Conservation (phyloP, 1,284 basidiomycete genomes). For the Sporisorium iseilematis-ciliati region DNA sequence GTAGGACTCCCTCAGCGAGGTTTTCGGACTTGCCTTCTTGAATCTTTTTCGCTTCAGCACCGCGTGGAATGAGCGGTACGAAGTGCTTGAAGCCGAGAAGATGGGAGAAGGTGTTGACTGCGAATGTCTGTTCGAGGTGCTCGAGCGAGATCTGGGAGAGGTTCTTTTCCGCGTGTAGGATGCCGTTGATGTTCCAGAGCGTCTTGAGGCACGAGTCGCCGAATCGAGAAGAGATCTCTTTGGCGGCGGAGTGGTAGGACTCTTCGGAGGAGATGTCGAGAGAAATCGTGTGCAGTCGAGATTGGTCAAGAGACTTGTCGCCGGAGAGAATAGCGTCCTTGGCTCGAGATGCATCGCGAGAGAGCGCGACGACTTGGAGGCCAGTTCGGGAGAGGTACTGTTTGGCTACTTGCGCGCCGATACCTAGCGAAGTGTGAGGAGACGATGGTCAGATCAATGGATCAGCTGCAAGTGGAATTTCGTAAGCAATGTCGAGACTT, state of each 20-base stretch:
- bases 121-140: constrained; percentile 71
- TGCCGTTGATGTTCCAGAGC: constrained; percentile 72
- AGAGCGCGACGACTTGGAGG: constrained; percentile 72
- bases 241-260: constrained; percentile 69
- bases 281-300: constrained; percentile 70
- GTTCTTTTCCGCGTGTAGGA: constrained; percentile 75
- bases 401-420: constrained; percentile 56
- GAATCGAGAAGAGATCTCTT: constrained; percentile 69
- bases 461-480: background rate
- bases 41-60: constrained; percentile 40
- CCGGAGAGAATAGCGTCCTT: constrained; percentile 66
- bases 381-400: constrained; percentile 69
- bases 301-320: constrained; percentile 36
- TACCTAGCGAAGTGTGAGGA: constrained; percentile 20
- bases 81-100: constrained; percentile 73
- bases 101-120: constrained; percentile 73
- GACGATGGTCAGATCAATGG: background rate
- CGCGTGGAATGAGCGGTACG: constrained; percentile 71
- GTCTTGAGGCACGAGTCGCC: constrained; percentile 70
- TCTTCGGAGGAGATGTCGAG: constrained; percentile 71
- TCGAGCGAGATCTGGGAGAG: constrained; percentile 74
- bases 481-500: background rate
- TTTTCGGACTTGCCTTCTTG: constrained; percentile 56
- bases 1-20: constrained; percentile 66
- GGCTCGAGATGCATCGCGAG: constrained; percentile 66